Conservation (phyloP, 495 filamentous ascomycete species). For the Niebla homalea region DNA sequence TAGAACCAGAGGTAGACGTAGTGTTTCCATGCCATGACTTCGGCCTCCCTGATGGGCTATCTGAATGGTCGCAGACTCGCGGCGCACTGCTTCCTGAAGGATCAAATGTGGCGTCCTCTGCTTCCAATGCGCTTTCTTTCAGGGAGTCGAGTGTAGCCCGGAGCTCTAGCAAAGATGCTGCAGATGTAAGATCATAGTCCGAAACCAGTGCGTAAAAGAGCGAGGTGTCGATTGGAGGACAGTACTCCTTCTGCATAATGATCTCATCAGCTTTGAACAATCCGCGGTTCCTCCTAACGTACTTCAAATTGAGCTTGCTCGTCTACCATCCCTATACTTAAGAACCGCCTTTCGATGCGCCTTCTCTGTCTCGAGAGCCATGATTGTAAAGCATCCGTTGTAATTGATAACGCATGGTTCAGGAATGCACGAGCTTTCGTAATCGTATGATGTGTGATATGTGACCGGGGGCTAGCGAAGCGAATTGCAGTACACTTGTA, state of each 20-base stretch:
- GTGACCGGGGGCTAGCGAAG: too few relatives aligned
- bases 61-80: conserved; percentile 16
- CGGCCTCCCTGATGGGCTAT: conserved; percentile 11
- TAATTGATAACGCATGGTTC: too few relatives aligned
- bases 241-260: conserved; percentile 33
- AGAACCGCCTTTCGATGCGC: neutral
- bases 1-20: conserved; percentile 13
- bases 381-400: too few relatives aligned
- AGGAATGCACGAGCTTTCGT: too few relatives aligned
- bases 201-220: conserved; percentile 49
- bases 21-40: conserved; percentile 13
- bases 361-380: too few relatives aligned
- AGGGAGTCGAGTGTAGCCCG: conserved; percentile 42
- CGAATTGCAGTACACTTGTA: too few relatives aligned
- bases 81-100: conserved; percentile 52
- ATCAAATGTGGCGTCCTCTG: conserved; percentile 63
- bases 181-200: conserved; percentile 46
- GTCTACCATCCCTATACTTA: conserved; percentile 8
- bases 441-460: too few relatives aligned
- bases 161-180: conserved; percentile 36
- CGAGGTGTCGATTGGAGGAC: conserved; percentile 49
- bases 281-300: neutral
- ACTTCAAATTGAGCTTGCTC: conserved; percentile 5
- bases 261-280: neutral
- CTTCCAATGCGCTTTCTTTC: conserved; percentile 43